Conservation (phyloP, 768 basidiomycete species). For the Leucosporidium scottii region DNA sequence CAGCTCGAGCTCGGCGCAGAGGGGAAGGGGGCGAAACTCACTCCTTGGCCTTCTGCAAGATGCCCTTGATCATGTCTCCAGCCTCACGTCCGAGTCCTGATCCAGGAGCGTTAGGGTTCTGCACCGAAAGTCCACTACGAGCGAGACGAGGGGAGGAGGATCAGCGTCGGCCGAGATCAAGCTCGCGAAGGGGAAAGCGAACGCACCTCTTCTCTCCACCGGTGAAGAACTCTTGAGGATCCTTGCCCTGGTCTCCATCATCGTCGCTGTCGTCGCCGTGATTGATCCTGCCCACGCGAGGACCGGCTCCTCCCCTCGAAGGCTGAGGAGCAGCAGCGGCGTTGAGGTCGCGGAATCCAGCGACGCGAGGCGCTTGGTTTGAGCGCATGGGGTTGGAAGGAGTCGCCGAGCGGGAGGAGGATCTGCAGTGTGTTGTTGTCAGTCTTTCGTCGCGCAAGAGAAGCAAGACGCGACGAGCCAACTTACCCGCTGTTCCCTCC, state of each 20-base stretch:
- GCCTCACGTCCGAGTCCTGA: slow-evolving; percentile 53
- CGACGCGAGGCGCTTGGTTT: slow-evolving; percentile 19
- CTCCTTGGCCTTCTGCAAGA: slow-evolving; percentile 75
- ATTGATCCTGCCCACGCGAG: slow-evolving; percentile 3
- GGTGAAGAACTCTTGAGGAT: slow-evolving; percentile 68
- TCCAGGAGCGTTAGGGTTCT: slow-evolving; percentile 61
- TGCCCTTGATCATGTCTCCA: slow-evolving; percentile 46
- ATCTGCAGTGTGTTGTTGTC: neutral
- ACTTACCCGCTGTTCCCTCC: neutral
- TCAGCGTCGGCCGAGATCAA: neutral
- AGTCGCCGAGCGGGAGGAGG: slow-evolving; percentile 8
- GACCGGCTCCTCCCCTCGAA: neutral
- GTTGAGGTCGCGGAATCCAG: slow-evolving; percentile 25
- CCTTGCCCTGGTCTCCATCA: slow-evolving; percentile 47
- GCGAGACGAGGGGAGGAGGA: neutral
- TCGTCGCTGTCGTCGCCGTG: slow-evolving; percentile 46
- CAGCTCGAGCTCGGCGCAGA: neutral
- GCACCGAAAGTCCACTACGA: slow-evolving; percentile 72
- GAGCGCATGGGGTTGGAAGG: slow-evolving; percentile 19
- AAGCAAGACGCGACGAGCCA: neutral
- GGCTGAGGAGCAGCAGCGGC: neutral
- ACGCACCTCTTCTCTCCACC: slow-evolving; percentile 86
- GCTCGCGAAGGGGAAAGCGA: neutral
- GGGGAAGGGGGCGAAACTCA: slow-evolving; percentile 39
- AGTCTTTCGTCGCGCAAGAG: neutral